Evolutionary conservation across 1,284 basidiomycete species (phyloP), one percentile per base, ranked within the genome.

Genomic region (Ustilago shanxiensis): DNA sequence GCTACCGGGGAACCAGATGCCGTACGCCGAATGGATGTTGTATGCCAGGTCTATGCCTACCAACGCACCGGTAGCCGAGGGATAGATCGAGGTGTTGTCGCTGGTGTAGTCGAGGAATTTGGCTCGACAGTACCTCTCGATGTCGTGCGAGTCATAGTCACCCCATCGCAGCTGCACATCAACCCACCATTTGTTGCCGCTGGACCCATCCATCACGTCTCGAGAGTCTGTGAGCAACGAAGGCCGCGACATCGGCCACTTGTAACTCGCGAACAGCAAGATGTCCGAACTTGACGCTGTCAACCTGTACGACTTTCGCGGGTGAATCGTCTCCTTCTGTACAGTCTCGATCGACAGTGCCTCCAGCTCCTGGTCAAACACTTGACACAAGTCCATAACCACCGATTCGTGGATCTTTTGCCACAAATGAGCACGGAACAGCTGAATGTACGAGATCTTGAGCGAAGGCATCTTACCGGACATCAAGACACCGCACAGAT

Each of bases 221-320:
- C 97, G 96, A 86, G 92, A 93, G 84, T 99, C 97, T 14, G 95
- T 97, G 53, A 96, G 92, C 52, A 99, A 91, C 18, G 95, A 98
- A 1, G 97, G 97, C 31, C 95, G 91, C 16, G 95, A 92, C 79
- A 99, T 97, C 86, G 98, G 98, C 96, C 96, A 99, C 90, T 92
- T 86, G 68, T 86, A 86, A 2, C 93, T 93, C 26, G 95, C 97
- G 90, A 99, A 99, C 59, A 99, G 89, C 37, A 99, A 89, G 81
- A 99, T 95, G 85, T 99, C 97, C 65, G 96, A 96, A 44, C 89
- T 89, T n/a, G 88, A 90, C 13, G 95, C 97, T 88, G 98, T 99
- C 95, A 99, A 98, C 90, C 98, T 98, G 91, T 99, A 99, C 89
- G 94, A 97, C 90, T 98, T 99, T 88, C 96, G 93, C 83, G 97